Conservation (phyloP, 2,329 filamentous ascomycete genomes). For the Stemphylium lycopersici region DNA sequence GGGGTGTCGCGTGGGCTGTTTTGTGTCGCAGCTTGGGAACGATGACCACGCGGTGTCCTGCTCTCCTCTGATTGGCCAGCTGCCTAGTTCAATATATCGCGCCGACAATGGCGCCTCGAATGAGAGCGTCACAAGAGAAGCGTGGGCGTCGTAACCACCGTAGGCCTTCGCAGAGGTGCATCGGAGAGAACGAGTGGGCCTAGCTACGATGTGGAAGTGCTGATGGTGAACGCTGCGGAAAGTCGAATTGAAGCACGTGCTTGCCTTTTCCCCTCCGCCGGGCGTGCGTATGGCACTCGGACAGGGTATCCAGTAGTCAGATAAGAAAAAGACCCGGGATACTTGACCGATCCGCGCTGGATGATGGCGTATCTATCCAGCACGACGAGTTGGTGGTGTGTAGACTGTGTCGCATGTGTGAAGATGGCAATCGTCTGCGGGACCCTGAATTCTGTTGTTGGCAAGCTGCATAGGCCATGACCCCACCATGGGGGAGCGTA, state of each 20-base stretch:
- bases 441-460: slow-evolving; percentile 4
- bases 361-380: not conserved
- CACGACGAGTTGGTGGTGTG: not conserved
- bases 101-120: slow-evolving; percentile 30
- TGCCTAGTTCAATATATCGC: slow-evolving; percentile 2
- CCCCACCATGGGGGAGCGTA: not conserved
- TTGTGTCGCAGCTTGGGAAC: slow-evolving; percentile 28
- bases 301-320: not conserved
- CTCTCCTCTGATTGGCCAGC: slow-evolving; percentile 29
- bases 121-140: slow-evolving; percentile 31
- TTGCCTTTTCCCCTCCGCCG: slow-evolving; percentile 3
- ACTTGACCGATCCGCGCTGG: not conserved
- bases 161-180: slow-evolving; percentile 16
- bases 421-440: not conserved
- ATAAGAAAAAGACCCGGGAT: not conserved
- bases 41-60: slow-evolving; percentile 25
- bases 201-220: not conserved
- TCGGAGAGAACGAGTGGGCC: slow-evolving; percentile 24
- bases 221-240: slow-evolving; percentile 9
- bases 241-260: slow-evolving; percentile 22
- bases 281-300: not conserved
- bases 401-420: slow-evolving; percentile 4
- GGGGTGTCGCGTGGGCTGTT: slow-evolving; percentile 40
- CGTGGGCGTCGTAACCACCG: slow-evolving; percentile 29
- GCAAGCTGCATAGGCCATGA: not conserved